Evolutionary conservation across 2,329 filamentous ascomycete species (phyloP), one percentile per base, ranked within the genome.

Genomic region (Drechslera avenae): DNA sequence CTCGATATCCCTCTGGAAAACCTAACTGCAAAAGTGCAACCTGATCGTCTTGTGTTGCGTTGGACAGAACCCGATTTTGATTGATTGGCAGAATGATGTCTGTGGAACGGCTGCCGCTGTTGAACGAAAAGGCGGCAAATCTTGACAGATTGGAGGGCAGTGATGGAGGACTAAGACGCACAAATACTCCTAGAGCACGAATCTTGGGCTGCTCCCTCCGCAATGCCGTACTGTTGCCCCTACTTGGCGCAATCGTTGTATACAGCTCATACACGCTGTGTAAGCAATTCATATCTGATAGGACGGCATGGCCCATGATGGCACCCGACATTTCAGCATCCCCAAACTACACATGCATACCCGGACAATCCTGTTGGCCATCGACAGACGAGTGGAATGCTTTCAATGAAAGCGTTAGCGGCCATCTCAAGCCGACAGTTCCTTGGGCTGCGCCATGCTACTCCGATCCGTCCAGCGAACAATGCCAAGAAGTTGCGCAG

Each of bases 341-440:
- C 2, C 65, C 57, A 3, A 71, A 65, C 23, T 71, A 70, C 45
- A 68, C 67, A 23, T 73, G 70, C 43, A 52, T 58, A 49, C 75
- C 75, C 2, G 64, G 64, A 5, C 70, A 77, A 42, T 39, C 51
- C 18, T 77, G 75, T 39, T 73, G 69, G 69, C 68, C 68, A 10
- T 64, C 61, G 1, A 31, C 48, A n/a, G 56, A 6, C n/a, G 56
- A 71, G 13, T 73, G 69, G 69, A 55, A 51, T 12, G 36, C 54
- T 4, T 73, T 73, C 59, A 72, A 73, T 34, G 58, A 59, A 23
- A 70, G 64, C 45, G 64, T 73, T 34, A 41, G 55, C 26, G 69
- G 69, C 17, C 62, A 63, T 17, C 57, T 73, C 13, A 57, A 56
- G 35, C 30, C 63, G 14, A 72, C 68, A 5, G 44, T 67, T 36